Base-by-base conservation (phyloP, 2,329 filamentous ascomycete genomes). In the Aspergillus fijiensis region DNA sequence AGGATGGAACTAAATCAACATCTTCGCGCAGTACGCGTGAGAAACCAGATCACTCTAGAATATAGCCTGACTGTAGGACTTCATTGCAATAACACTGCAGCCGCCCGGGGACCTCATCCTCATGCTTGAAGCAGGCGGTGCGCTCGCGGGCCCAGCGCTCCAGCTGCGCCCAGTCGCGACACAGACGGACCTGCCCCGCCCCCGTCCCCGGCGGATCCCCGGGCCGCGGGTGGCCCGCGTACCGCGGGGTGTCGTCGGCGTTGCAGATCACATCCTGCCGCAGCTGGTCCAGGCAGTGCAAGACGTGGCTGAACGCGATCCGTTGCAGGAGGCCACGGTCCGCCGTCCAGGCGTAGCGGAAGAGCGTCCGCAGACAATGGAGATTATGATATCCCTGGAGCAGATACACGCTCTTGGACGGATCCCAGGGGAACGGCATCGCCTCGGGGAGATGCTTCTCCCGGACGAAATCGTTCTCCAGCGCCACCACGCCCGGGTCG, bases 141-240 rank as follows among this genome's bases (percentile, higher is more conserved):
- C 29, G 49, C 25, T 19, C 16, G 9, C 6, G 11, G 4, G 49
- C 49, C 49, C 49, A 50, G 4, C 25, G 49, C 25, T 50, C 49
- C 25, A 50, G 4, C 49, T 27, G 49, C 4, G 1, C 6, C 9
- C 19, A 50, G 27, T 50, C 49, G 10, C 49, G 21, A 50, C 49
- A 50, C 49, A 50, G 25, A 29, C 49, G 49, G 19, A 50, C 49
- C 49, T 50, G 49, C 1, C 49, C 49, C 25, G 29, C 12, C 9
- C 49, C 49, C 4, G 23, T 50, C 23, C 29, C 29, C 1, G 25
- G 25, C 16, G 25, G 12, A 5, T 25, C 21, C 3, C 31, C 7
- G 9, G 31, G 31, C 12, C 4, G 9, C 16, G 31, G 49, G 16
- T n/a, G 29, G 21, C 49, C 49, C 11, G 49, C 29, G 19, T 50